Conservation (phyloP, 257 asterid genomes). For the Solanum infundibuliforme region DNA sequence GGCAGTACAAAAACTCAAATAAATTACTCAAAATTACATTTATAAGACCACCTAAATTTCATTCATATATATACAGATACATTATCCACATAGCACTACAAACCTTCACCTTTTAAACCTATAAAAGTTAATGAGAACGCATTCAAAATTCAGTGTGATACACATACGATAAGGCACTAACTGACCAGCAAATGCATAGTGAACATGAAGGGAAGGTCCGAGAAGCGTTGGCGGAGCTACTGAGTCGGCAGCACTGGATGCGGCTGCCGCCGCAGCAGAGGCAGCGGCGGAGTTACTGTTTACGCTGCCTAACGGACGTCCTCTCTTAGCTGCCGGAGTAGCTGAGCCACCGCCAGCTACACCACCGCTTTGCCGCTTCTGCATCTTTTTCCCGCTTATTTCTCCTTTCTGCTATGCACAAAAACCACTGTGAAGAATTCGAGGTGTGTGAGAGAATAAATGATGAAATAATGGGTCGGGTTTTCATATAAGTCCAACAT, state of each 20-base stretch:
- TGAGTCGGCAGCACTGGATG: conserved; percentile 38
- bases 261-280: conserved; percentile 14
- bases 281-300: conserved; percentile 30
- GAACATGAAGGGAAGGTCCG: conserved; percentile 90
- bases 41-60: neutral
- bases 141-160: neutral
- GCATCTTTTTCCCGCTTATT: conserved; percentile 41
- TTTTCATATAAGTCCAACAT: neutral
- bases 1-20: neutral
- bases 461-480: neutral
- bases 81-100: neutral
- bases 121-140: neutral
- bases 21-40: neutral
- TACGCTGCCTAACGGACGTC: conserved; percentile 87
- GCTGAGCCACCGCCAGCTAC: conserved; percentile 43
- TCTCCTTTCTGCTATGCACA: neutral
- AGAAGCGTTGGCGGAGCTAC: conserved; percentile 64
- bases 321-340: conserved; percentile 76
- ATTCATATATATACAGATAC: neutral
- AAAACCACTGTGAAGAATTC: neutral
- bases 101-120: neutral
- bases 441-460: neutral
- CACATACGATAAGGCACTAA: neutral
- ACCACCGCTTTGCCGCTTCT: conserved; percentile 52
- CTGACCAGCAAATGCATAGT: conserved; percentile 79